A percentile compares a stretch with the other conserved stretches of the same genome.
Conservation (phyloP, 169 alveolate genomes). For the Cryptosporidium andersoni region DNA sequence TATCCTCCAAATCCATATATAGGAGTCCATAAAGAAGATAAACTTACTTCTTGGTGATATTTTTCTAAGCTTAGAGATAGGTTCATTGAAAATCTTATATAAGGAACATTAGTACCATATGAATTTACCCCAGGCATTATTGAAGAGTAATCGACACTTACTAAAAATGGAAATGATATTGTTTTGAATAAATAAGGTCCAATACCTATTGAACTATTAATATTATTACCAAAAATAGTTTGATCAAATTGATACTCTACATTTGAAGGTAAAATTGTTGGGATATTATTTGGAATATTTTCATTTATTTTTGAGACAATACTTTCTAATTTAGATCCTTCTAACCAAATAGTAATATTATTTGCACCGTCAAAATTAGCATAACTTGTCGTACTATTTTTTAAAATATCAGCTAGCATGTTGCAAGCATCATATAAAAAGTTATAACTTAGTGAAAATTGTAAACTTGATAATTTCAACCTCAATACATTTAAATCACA, state of each 20-base stretch:
- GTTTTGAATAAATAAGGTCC: slow-evolving; percentile 35
- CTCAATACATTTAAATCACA: slow-evolving; percentile 52
- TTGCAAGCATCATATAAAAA: slow-evolving; percentile 30
- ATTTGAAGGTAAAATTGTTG: slow-evolving; percentile 34
- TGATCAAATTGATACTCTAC: slow-evolving; percentile 58
- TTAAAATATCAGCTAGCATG: slow-evolving; percentile 24
- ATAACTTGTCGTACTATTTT: slow-evolving; percentile 38
- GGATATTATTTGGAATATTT: slow-evolving; percentile 49
- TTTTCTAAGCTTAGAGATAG: slow-evolving; percentile 51
- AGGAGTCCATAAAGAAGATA: slow-evolving; percentile 65
- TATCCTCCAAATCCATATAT: slow-evolving; percentile 61
- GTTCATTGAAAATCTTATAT: slow-evolving; percentile 44
- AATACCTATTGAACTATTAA: slow-evolving; percentile 25
- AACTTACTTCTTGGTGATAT: slow-evolving; percentile 1
- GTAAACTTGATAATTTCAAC: neutral
- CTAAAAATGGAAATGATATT: slow-evolving; percentile 41
- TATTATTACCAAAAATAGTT: slow-evolving; percentile 33
- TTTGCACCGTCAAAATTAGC: slow-evolving; percentile 54
- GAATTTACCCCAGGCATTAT: slow-evolving; percentile 36
- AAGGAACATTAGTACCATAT: slow-evolving; percentile 46
- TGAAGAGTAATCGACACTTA: slow-evolving; percentile 41
- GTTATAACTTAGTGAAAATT: neutral
- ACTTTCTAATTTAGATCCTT: slow-evolving; percentile 47
- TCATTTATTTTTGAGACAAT: slow-evolving; percentile 28
- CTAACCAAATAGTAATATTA: slow-evolving; percentile 64